phyloP scores from a whole-genome alignment of 2,329 filamentous ascomycete species.

The Claviceps pusilla region DNA sequence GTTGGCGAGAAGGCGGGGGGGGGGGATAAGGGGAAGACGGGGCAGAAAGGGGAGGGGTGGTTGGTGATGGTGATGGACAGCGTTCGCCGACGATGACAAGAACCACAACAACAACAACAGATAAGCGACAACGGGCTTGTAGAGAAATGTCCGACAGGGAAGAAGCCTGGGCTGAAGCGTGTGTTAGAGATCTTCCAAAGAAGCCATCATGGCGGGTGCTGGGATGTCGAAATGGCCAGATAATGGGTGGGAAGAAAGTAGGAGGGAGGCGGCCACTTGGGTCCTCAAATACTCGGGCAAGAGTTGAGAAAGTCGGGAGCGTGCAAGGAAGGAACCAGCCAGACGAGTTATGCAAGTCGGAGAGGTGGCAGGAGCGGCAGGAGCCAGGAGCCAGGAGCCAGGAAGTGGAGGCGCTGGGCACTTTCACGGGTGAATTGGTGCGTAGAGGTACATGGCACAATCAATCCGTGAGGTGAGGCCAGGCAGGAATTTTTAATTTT shows the following conservation, averaged over 20 bases:
- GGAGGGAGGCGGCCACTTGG: constrained; percentile 4
- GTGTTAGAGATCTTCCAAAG: constrained; percentile 6
- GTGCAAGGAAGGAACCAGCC: neutral
- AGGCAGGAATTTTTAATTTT: no score
- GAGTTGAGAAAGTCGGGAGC: neutral
- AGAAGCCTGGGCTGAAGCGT: constrained; percentile 6
- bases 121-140: constrained; percentile 2
- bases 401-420: neutral
- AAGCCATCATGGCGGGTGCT: constrained; percentile 4
- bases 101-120: neutral
- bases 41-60: no score
- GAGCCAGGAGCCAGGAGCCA: neutral
- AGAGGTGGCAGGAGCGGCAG: neutral
- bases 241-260: constrained; percentile 2
- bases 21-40: neutral
- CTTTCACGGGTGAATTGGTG: neutral
- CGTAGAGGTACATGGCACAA: neutral
- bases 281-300: constrained; percentile 5
- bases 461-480: neutral
- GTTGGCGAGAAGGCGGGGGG: neutral
- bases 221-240: constrained; percentile 5
- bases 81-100: neutral
- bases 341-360: neutral
- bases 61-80: neutral
- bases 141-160: constrained; percentile 5